phyloP scores from a whole-genome alignment of 805 yeast genomes.

The Ogataea corticis region DNA sequence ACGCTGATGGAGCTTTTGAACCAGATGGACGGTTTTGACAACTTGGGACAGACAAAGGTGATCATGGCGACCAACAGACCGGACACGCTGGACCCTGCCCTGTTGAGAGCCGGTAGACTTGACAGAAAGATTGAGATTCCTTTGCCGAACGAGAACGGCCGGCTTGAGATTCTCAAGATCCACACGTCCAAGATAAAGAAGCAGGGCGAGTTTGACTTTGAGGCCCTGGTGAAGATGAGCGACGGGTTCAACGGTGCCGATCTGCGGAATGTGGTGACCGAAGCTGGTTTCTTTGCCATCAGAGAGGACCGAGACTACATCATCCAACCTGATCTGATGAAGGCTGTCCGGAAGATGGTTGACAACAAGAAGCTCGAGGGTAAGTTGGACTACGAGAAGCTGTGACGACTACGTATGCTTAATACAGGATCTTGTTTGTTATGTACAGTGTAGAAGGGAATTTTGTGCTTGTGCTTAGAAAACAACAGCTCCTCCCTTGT shows the following conservation, averaged over 20 bases:
- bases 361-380: constrained; percentile 98
- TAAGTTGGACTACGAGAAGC: constrained; percentile 89
- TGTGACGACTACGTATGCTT: constrained; percentile 39
- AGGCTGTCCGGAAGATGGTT: constrained; percentile 96
- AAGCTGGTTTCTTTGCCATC: constrained; percentile 97
- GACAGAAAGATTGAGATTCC: constrained; percentile 96
- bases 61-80: constrained; percentile 99
- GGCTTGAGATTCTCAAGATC: constrained; percentile 91
- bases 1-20: constrained; percentile 94
- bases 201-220: constrained; percentile 95
- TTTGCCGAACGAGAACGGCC: constrained; percentile 93
- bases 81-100: constrained; percentile 95
- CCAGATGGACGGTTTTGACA: constrained; percentile 98
- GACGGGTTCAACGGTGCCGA: constrained; percentile 99
- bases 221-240: constrained; percentile 96
- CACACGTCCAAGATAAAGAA: constrained; percentile 84
- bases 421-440: not conserved
- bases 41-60: constrained; percentile 93
- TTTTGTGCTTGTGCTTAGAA: too few relatives aligned
- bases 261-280: constrained; percentile 95
- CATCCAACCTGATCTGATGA: constrained; percentile 90
- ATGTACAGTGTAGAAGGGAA: not conserved
- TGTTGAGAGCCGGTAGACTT: constrained; percentile 94
- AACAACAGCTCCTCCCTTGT: constrained; percentile 8
- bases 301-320: constrained; percentile 97